Percentiles rank a stretch among this genome's conserved stretches.
Conservation (phyloP, 2,329 filamentous ascomycete species). For the Fusarium camptoceras region DNA sequence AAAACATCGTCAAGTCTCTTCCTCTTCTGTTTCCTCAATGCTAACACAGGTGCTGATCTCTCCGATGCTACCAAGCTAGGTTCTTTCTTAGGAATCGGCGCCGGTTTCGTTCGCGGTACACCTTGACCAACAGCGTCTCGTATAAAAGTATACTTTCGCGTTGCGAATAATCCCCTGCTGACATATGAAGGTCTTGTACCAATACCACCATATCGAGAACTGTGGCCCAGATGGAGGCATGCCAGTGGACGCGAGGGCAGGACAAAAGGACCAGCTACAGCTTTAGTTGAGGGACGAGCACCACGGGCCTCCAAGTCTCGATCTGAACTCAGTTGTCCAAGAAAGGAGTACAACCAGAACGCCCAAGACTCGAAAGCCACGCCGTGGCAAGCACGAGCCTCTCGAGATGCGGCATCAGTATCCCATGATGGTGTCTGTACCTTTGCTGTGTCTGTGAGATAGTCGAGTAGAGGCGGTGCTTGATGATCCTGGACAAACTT, state of each 20-base stretch:
- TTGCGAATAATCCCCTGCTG: constrained; percentile 52
- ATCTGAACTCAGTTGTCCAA: constrained; percentile 54
- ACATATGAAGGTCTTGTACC: constrained; percentile 52
- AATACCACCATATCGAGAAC: constrained; percentile 50
- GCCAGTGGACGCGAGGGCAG: constrained; percentile 55
- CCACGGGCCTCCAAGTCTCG: constrained; percentile 48
- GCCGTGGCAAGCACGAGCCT: constrained; percentile 50
- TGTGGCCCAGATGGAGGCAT: constrained; percentile 54
- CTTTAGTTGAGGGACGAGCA: constrained; percentile 42
- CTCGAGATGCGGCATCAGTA: constrained; percentile 45
- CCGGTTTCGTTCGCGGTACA: not conserved
- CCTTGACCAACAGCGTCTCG: constrained; percentile 31
- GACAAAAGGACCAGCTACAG: constrained; percentile 52
- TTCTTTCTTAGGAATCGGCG: constrained; percentile 24
- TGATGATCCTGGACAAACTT: constrained; percentile 48
- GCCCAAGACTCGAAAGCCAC: constrained; percentile 55
- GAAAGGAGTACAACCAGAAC: constrained; percentile 57
- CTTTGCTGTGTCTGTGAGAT: constrained; percentile 51
- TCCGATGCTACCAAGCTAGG: constrained; percentile 27
- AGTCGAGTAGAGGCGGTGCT: constrained; percentile 51
- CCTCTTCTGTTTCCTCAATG: constrained; percentile 50
- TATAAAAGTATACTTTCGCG: constrained; percentile 51
- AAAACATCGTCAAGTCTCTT: constrained; percentile 52
- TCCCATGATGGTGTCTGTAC: constrained; percentile 48
- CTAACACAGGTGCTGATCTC: constrained; percentile 32